These are phyloP conservation scores for Dipsacomyces acuminosporus DNA, from an alignment of 371 early-diverging fungal genomes.

Conservation along the genomic window DNA sequence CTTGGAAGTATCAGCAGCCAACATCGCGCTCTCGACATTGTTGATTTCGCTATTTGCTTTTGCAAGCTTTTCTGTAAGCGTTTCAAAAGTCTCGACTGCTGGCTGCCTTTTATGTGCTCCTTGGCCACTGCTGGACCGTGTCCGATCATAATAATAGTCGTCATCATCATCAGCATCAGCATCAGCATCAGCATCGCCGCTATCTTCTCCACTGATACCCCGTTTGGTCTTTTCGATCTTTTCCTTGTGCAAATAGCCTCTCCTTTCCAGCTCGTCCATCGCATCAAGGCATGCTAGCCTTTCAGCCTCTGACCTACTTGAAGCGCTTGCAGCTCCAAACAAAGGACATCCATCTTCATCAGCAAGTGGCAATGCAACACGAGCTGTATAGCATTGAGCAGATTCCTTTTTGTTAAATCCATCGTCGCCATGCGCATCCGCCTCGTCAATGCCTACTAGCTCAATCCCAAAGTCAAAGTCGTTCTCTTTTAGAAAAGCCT, in stretches of 20 bases:
- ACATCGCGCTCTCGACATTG: not conserved
- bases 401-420: too few relatives aligned
- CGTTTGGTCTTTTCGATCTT: not conserved
- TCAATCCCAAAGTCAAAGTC: constrained; percentile 15
- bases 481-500: constrained; percentile 16
- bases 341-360: constrained; percentile 18
- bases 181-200: constrained; percentile 7
- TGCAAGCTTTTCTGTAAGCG: constrained; percentile 18
- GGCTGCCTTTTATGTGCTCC: too few relatives aligned
- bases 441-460: not conserved
- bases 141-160: constrained; percentile 36
- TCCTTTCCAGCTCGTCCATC: constrained; percentile 27
- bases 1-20: not conserved
- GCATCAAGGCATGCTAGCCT: constrained; percentile 36
- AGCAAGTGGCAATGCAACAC: constrained; percentile 27
- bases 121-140: not conserved
- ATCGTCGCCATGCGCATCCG: not conserved
- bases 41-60: constrained; percentile 1
- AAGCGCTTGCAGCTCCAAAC: constrained; percentile 6
- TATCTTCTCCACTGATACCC: not conserved
- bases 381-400: not conserved
- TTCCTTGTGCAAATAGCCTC: constrained; percentile 16
- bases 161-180: constrained; percentile 23
- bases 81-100: constrained; percentile 33
- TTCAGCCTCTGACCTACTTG: constrained; percentile 19